Conservation (phyloP, 2,329 filamentous ascomycete species). For the Metarhizium anisopliae region DNA sequence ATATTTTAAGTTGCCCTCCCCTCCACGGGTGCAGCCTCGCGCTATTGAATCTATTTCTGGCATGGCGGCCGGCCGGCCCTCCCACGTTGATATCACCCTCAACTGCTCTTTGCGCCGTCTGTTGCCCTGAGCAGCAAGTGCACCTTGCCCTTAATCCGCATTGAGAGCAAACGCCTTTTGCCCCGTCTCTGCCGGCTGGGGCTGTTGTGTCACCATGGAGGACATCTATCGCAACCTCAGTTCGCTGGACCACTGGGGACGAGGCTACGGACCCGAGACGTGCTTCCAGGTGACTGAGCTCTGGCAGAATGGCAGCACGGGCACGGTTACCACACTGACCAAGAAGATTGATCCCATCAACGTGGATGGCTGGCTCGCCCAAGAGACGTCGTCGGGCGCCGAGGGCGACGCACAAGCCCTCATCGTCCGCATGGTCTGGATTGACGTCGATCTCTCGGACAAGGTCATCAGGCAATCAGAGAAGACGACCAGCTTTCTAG, state of each 20-base stretch:
- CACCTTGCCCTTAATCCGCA: not conserved
- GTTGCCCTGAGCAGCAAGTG: not conserved
- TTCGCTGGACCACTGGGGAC: conserved; percentile 14
- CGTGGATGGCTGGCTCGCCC: conserved; percentile 14
- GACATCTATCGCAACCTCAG: conserved; percentile 23
- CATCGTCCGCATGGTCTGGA: conserved; percentile 21
- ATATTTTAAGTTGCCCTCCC: not conserved
- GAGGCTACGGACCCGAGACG: conserved; percentile 8
- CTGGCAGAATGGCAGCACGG: conserved; percentile 16
- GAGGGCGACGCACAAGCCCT: conserved; percentile 12
- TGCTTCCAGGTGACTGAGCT: conserved; percentile 20
- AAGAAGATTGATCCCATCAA: conserved; percentile 6
- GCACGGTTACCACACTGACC: conserved; percentile 8
- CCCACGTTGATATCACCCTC: not conserved
- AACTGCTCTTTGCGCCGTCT: not conserved
- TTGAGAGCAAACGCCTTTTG: not conserved
- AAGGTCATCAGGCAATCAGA: conserved; percentile 17
- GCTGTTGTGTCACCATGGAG: conserved; percentile 16
- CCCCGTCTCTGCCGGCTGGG: not conserved
- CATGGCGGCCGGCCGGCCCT: not conserved
- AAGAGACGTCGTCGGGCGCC: conserved; percentile 9
- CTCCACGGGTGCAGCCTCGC: not conserved
- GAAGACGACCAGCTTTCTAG: conserved; percentile 9
- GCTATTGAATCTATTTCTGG: not conserved
- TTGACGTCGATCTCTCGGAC: conserved; percentile 13